Conservation (phyloP, 2,329 filamentous ascomycete genomes). For the Colletotrichum salicis region DNA sequence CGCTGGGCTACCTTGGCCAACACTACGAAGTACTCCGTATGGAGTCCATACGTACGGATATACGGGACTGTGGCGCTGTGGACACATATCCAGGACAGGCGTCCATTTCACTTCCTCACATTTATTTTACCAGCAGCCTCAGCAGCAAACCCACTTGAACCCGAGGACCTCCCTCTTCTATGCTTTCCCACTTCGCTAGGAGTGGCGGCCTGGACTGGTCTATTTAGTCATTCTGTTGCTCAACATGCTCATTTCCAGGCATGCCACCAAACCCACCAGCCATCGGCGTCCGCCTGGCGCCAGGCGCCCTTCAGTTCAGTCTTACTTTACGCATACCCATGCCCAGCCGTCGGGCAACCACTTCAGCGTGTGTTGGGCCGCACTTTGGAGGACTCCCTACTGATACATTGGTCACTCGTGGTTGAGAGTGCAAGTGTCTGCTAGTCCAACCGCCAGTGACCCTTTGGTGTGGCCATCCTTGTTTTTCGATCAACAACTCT, state of each 20-base stretch:
- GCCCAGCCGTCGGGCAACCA: not conserved
- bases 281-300: not conserved
- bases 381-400: not conserved
- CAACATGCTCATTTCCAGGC: conserved; percentile 1
- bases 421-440: not conserved
- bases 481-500: not conserved
- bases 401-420: not conserved
- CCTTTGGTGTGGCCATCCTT: not conserved
- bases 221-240: conserved; percentile 21
- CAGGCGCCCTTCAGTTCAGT: not conserved
- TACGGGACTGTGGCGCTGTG: too few species aligned
- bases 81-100: not conserved
- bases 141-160: not conserved
- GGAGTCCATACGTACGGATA: too few species aligned
- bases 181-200: not conserved
- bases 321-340: not conserved
- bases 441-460: not conserved
- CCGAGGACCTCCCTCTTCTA: not conserved
- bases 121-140: not conserved
- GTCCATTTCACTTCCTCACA: not conserved
- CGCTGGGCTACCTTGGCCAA: not conserved
- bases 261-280: not conserved
- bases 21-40: too few species aligned
- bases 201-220: conserved; percentile 29
- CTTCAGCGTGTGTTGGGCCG: not conserved